Evolutionary conservation across 2,329 filamentous ascomycete species (phyloP), one percentile per base, ranked within the genome.

Genomic region (Ophiostoma fasciatum): DNA sequence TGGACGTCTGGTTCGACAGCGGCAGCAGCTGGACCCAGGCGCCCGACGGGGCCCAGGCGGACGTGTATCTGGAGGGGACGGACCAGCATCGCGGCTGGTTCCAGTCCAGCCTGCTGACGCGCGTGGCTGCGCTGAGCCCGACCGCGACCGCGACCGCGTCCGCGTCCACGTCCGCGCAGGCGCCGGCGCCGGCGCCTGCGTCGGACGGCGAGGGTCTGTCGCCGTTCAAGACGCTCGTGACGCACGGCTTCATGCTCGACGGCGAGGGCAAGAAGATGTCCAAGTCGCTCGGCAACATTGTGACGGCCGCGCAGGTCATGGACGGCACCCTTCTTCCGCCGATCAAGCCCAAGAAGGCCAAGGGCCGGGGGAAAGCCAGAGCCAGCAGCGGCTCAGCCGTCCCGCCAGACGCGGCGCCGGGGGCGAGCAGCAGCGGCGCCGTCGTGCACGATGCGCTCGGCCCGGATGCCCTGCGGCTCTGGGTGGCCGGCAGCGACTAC

Each of bases 1-100:
- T 98, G 90, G 90, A 98, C 55, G 90, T 98, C 9, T 98, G 90
- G 90, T 98, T 98, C 48, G 90, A 98, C 55, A 96, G 90, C 46
- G 90, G 90, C 6, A 94, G 82, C 33, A 94, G 84, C 50, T 98
- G 90, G 90, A 80, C 66, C 4, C 66, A 72, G 51, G 63, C 61
- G 20, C 19, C 23, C 25, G 19, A 28, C 47, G 55, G 8, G 50
- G 53, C 20, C 45, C 76, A 54, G 18, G 84, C 84, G 1, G 85
- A 98, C 53, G 70, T 96, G 18, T 96, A 93, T 52, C 69, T 96
- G 3, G 90, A 98, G 60, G 90, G 90, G 22, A 82, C 80, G 4
- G 90, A 98, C 54, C 90, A 98, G 54, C 90, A 98, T 56, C 79
- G 90, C 27, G 90, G 90, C 21, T 98, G 90, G 90, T 98, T 98